These are phyloP conservation scores for Saturnispora besseyi DNA, from an alignment of 805 yeast species.

Conservation along the genomic window DNA sequence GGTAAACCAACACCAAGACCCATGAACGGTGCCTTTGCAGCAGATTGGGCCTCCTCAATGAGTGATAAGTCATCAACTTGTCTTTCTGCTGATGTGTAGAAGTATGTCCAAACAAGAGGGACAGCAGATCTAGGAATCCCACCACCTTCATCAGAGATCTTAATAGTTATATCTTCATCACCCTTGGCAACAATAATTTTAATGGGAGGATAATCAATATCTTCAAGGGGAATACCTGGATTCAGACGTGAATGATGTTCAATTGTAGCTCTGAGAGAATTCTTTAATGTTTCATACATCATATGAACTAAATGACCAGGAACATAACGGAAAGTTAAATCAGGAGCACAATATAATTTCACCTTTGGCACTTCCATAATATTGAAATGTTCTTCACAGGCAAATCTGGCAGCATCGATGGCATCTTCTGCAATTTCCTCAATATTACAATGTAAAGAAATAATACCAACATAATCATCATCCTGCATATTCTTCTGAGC, in stretches of 20 bases:
- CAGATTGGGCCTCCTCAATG: neutral
- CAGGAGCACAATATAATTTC: conserved; percentile 64
- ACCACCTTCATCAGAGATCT: conserved; percentile 89
- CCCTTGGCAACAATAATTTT: conserved; percentile 86
- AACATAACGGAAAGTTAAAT: conserved; percentile 79
- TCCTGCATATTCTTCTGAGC: conserved; percentile 32
- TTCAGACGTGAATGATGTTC: conserved; percentile 61
- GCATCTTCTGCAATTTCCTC: conserved; percentile 81
- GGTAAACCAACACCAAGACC: conserved; percentile 92
- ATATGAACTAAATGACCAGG: conserved; percentile 90
- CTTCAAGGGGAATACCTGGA: conserved; percentile 43
- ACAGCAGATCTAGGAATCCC: conserved; percentile 81
- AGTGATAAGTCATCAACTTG: conserved; percentile 21
- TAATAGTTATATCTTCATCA: conserved; percentile 81
- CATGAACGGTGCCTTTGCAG: conserved; percentile 74
- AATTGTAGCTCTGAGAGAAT: conserved; percentile 81
- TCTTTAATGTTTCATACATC: conserved; percentile 81
- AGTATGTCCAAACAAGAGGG: conserved; percentile 83
- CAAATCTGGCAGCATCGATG: conserved; percentile 80
- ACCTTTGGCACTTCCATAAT: conserved; percentile 81
- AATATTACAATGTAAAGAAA: conserved; percentile 76
- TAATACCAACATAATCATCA: conserved; percentile 77
- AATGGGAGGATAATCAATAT: conserved; percentile 70
- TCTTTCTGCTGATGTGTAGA: conserved; percentile 80
- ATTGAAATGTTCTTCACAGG: conserved; percentile 87